These are phyloP conservation scores for Thielaviopsis ethacetica DNA, from an alignment of 2,329 filamentous ascomycete genomes.

Conservation along the genomic window DNA sequence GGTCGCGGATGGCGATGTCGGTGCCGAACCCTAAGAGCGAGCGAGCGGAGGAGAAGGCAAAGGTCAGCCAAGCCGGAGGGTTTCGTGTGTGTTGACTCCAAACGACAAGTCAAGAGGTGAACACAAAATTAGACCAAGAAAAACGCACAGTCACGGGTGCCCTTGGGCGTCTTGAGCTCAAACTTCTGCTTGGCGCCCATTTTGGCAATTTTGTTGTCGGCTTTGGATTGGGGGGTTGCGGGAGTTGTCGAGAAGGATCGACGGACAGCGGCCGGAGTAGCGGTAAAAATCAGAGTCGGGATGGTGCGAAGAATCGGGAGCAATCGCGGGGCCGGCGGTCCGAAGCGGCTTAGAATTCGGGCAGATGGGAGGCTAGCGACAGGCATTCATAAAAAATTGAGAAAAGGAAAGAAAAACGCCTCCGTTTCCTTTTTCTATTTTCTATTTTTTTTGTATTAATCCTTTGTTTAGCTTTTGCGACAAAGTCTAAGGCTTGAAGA, in stretches of 20 bases:
- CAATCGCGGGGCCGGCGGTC: neutral
- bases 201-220: neutral
- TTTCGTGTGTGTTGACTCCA: neutral
- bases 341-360: constrained; percentile 3
- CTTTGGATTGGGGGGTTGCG: neutral
- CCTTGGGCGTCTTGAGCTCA: constrained; percentile 77
- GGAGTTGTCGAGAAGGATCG: neutral
- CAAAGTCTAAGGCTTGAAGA: neutral
- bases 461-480: neutral
- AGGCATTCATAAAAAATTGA: constrained; percentile 5
- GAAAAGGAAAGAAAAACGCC: neutral
- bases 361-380: neutral
- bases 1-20: constrained; percentile 66
- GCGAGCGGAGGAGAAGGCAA: neutral
- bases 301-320: neutral
- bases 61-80: constrained; percentile 5
- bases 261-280: neutral
- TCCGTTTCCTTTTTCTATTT: too few relatives aligned
- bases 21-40: constrained; percentile 42
- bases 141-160: constrained; percentile 61
- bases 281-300: neutral
- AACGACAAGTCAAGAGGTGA: neutral
- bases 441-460: neutral
- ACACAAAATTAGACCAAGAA: neutral
- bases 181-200: constrained; percentile 35